These are phyloP conservation scores for Euphrasia confusa DNA, from an alignment of 257 asterid species.

Conservation along the genomic window DNA sequence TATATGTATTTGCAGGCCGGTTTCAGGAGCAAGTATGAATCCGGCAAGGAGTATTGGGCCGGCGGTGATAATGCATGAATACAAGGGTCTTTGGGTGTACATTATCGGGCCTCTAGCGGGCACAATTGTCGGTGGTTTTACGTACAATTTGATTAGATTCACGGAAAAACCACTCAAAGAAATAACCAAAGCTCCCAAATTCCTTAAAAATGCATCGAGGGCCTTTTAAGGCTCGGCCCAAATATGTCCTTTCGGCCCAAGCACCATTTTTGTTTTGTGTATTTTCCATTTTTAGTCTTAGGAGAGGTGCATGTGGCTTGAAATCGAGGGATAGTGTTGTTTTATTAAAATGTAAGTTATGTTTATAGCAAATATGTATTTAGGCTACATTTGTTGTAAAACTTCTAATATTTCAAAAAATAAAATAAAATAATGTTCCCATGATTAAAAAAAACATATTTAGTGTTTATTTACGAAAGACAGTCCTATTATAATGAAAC, in stretches of 20 bases:
- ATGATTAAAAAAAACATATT: no score
- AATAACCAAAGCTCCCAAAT: constrained; percentile 32
- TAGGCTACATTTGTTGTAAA: no score
- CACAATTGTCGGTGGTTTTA: constrained; percentile 45
- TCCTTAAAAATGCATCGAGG: constrained; percentile 41
- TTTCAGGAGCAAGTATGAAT: constrained; percentile 65
- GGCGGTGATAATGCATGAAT: constrained; percentile 43
- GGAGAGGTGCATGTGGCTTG: no score
- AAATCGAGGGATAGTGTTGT: no score
- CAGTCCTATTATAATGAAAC: no score
- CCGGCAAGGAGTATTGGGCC: constrained; percentile 70
- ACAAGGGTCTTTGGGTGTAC: constrained; percentile 47
- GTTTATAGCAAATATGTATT: no score
- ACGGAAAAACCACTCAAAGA: constrained; percentile 57
- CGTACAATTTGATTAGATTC: constrained; percentile 55
- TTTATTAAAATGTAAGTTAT: no score
- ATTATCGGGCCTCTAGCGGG: constrained; percentile 50
- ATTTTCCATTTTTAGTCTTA: no score
- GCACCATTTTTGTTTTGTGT: no score
- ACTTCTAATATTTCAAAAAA: no score
- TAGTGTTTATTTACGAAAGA: no score
- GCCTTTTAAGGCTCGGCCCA: constrained; percentile 11
- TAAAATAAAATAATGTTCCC: no score
- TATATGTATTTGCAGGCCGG: constrained; percentile 36
- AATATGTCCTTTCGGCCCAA: neutral